Percentiles rank a stretch among this genome's conserved stretches.
Conservation (phyloP, 306 rosid species). For the Rosa persica region DNA sequence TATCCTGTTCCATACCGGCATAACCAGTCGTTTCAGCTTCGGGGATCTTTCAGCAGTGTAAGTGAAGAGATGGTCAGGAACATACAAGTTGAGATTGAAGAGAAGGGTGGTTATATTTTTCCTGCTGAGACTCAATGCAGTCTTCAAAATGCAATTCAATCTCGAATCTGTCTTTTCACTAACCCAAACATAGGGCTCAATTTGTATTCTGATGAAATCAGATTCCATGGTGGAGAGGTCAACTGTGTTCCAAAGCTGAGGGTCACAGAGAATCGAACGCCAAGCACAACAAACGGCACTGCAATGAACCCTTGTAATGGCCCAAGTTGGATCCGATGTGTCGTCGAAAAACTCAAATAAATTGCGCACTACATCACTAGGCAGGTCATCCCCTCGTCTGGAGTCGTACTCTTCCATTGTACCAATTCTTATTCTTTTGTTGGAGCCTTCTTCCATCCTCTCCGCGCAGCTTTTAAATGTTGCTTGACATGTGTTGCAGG, state of each 20-base stretch:
- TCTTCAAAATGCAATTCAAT: background rate
- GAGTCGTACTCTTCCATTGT: too few species aligned
- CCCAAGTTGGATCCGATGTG: background rate
- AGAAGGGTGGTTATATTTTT: background rate
- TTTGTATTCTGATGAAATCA: background rate
- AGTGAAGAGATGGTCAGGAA: constrained; percentile 63
- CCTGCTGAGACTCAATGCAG: background rate
- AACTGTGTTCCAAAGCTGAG: background rate
- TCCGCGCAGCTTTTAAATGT: too few species aligned
- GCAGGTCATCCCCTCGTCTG: background rate
- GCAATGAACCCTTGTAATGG: background rate
- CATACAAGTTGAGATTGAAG: constrained; percentile 50
- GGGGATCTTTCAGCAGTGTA: constrained; percentile 79
- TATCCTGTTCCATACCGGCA: constrained; percentile 80
- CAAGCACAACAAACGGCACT: background rate
- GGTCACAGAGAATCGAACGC: background rate
- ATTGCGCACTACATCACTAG: background rate
- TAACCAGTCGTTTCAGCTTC: constrained; percentile 52
- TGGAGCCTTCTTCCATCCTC: too few species aligned
- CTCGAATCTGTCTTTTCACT: background rate
- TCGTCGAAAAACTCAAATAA: background rate
- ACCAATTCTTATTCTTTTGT: too few species aligned
- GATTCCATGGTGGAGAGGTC: background rate
- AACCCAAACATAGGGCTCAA: background rate
- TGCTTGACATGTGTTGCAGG: too few species aligned